A percentile compares a stretch with the other conserved stretches of the same genome.
phyloP scores from a whole-genome alignment of 805 yeast species.

The Barnettozyma californica region DNA sequence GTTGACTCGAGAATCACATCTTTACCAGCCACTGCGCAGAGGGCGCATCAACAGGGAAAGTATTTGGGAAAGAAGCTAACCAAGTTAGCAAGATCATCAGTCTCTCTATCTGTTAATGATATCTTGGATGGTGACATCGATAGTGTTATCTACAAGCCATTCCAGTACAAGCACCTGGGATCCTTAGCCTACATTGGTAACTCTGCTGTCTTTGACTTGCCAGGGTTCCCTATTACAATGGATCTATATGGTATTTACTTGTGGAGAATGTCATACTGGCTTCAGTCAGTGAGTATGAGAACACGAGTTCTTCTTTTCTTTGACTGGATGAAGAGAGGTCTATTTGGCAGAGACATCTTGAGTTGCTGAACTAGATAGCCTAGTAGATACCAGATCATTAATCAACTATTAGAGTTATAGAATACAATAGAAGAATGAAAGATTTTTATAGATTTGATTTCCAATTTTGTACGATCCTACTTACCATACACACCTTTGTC shows the following conservation, averaged over 20 bases:
- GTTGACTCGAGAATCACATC: conserved; percentile 61
- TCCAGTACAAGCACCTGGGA: conserved; percentile 59
- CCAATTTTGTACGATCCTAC: background rate
- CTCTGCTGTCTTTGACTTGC: conserved; percentile 62
- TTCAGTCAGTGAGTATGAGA: conserved; percentile 60
- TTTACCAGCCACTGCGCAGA: conserved; percentile 69
- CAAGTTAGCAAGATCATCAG: conserved; percentile 42
- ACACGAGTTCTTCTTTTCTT: conserved; percentile 57
- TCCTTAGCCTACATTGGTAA: conserved; percentile 66
- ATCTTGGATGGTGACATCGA: conserved; percentile 51
- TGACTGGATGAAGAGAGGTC: conserved; percentile 65
- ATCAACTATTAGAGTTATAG: background rate
- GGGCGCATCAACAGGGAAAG: conserved; percentile 67
- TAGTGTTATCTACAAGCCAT: conserved; percentile 50
- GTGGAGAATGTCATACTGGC: conserved; percentile 68
- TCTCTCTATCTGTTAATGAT: conserved; percentile 38
- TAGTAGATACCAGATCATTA: background rate
- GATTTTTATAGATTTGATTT: background rate
- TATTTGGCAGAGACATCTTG: conserved; percentile 47
- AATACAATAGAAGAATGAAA: background rate
- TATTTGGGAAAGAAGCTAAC: conserved; percentile 58
- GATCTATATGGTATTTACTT: conserved; percentile 67
- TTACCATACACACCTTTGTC: too few species aligned
- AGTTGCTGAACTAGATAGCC: conserved; percentile 12
- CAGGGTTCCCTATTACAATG: conserved; percentile 58